Conservation (phyloP, 1,284 basidiomycete genomes). For the Boletellus dicymbophilus region DNA sequence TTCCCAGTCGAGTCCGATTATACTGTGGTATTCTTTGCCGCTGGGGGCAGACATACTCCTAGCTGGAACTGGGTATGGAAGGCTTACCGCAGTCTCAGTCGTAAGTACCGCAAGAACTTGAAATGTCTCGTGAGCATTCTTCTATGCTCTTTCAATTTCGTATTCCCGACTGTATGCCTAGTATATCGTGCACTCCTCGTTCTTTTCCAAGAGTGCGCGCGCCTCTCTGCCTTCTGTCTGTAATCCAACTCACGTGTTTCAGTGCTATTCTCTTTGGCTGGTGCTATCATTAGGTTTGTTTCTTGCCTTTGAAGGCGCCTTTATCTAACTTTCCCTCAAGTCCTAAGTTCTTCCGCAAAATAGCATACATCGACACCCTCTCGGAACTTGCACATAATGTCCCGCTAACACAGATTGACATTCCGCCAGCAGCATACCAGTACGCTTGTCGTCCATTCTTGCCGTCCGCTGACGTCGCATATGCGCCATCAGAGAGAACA, state of each 20-base stretch:
- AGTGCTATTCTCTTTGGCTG: slow-evolving; percentile 86
- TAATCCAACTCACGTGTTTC: slow-evolving; percentile 3
- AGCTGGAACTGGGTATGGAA: slow-evolving; percentile 92
- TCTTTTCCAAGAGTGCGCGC: slow-evolving; percentile 82
- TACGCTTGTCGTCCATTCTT: slow-evolving; percentile 33
- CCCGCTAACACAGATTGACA: slow-evolving; percentile 83
- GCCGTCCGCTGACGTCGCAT: slow-evolving; percentile 5
- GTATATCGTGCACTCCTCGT: slow-evolving; percentile 86
- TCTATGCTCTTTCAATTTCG: not conserved
- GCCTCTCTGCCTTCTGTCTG: not conserved
- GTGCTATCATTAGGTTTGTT: slow-evolving; percentile 75
- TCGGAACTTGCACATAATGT: slow-evolving; percentile 74
- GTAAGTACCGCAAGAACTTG: slow-evolving; percentile 87
- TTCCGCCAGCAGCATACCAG: slow-evolving; percentile 81
- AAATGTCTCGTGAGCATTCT: slow-evolving; percentile 65
- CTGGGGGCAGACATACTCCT: slow-evolving; percentile 74
- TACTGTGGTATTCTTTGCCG: slow-evolving; percentile 82
- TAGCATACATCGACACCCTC: slow-evolving; percentile 72
- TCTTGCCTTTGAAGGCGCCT: not conserved
- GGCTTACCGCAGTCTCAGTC: slow-evolving; percentile 76
- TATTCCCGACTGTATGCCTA: slow-evolving; percentile 30
- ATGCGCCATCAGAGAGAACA: slow-evolving; percentile 57
- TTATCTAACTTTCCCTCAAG: slow-evolving; percentile 35
- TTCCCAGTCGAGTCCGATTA: slow-evolving; percentile 83
- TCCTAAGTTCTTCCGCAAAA: slow-evolving; percentile 87